phyloP scores from a whole-genome alignment of 768 basidiomycete genomes.

The Pisolithus marmoratus region DNA sequence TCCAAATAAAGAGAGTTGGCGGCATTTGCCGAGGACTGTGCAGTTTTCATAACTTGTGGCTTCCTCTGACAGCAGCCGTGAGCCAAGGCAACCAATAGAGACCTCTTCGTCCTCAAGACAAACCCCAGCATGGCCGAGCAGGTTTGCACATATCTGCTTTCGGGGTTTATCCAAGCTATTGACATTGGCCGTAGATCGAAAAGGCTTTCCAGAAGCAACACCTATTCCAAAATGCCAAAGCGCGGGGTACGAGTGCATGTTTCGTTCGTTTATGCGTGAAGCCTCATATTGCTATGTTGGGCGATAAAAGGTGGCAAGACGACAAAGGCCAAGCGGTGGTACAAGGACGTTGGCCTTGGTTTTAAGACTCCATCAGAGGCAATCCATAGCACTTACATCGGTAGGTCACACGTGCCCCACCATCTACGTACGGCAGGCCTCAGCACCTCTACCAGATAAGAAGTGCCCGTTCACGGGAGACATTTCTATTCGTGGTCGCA shows the following conservation, averaged over 20 bases:
- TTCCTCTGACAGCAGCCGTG: conserved; percentile 17
- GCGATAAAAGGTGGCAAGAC: conserved; percentile 64
- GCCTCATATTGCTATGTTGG: conserved; percentile 6
- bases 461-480: conserved; percentile 99
- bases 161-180: background rate
- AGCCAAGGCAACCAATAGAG: background rate
- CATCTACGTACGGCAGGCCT: background rate
- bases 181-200: conserved; percentile 59
- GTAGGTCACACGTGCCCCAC: conserved; percentile 41
- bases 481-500: conserved; percentile 97
- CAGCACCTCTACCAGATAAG: conserved; percentile 61
- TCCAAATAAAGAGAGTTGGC: background rate
- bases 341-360: conserved; percentile 95
- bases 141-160: conserved; percentile 29
- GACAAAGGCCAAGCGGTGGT: conserved; percentile 97
- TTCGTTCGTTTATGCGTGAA: conserved; percentile 3
- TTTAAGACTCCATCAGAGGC: conserved; percentile 97
- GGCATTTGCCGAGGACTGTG: conserved; percentile 36
- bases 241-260: conserved; percentile 61
- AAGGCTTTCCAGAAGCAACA: conserved; percentile 98
- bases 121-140: conserved; percentile 53
- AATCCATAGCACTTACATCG: conserved; percentile 93
- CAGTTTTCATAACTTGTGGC: conserved; percentile 35
- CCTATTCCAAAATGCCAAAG: conserved; percentile 97
- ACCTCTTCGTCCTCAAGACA: conserved; percentile 9